Evolutionary conservation across 1,284 basidiomycete species (phyloP), one percentile per base, ranked within the genome.

Genomic region (Malassezia restricta): DNA sequence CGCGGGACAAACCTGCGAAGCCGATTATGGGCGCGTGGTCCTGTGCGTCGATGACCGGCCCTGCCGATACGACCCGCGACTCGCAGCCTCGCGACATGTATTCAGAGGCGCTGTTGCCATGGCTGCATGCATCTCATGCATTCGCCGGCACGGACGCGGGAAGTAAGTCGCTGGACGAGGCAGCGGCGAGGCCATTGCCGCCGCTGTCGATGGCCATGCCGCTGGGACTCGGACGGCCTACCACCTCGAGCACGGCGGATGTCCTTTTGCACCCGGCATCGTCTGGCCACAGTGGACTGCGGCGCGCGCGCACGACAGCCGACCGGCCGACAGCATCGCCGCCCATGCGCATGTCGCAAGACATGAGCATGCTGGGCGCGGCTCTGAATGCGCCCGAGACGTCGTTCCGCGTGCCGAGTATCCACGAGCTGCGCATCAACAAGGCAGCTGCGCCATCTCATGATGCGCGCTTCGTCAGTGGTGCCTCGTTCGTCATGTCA

Each of bases 41-140:
- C 11, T 35, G 11, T 12, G 3, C 33, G 11, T 35, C 33, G 11
- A 35, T 15, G 33, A 35, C 33, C 15, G 11, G 11, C 11, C 11
- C 32, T 20, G 32, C 44, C 37, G 44, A 29, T 35, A 14, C 37
- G 44, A 20, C 35, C 38, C 8, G 14, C 44, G 9, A 20, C 32
- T 8, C 28, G 33, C 32, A 35, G 33, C 33, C 12, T 12, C 44
- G 44, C 27, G 44, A 47, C 35, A 47, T 47, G n/a, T 47, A 47
- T 35, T 47, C 44, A 11, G 44, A 47, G 24, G 44, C 44, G 4
- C 44, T 47, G n/a, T 47, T 35, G 33, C 44, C 44, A 12, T 47
- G 44, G 44, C 44, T 47, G 17, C 32, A 39, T 35, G 44, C 44
- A 1, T 27, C 37, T 7, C 44, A 32, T 31, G 44, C 30, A 24